These are phyloP conservation scores for Tuber melanosporum DNA, from an alignment of 495 filamentous ascomycete genomes.

Conservation along the genomic window DNA sequence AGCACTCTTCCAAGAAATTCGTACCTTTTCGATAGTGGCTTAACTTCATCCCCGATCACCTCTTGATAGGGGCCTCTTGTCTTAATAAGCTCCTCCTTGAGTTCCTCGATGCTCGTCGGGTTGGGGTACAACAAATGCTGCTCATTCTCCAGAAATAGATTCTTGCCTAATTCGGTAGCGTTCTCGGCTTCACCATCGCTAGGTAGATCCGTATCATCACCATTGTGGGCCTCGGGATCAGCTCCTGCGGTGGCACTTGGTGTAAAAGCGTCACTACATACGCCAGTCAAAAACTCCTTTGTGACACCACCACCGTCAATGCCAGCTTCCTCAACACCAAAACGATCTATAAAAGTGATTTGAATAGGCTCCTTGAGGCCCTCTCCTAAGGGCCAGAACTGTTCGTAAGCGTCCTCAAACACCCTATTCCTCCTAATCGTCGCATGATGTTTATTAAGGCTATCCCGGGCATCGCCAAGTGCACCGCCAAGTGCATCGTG, in stretches of 20 bases:
- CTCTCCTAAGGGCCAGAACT: constrained; percentile 76
- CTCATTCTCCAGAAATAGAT: constrained; percentile 77
- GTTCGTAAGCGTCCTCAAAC: constrained; percentile 77
- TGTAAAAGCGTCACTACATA: constrained; percentile 80
- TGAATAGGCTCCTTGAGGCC: constrained; percentile 94
- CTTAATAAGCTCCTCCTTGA: constrained; percentile 53
- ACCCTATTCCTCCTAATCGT: constrained; percentile 71
- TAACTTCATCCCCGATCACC: constrained; percentile 48
- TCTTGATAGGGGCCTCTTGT: constrained; percentile 51
- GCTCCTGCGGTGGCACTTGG: constrained; percentile 46
- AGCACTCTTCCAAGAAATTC: constrained; percentile 90
- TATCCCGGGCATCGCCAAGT: constrained; percentile 32
- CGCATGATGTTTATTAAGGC: constrained; percentile 67
- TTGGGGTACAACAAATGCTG: constrained; percentile 89
- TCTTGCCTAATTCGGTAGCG: constrained; percentile 27
- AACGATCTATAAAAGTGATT: constrained; percentile 93
- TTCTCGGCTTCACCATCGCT: constrained; percentile 9
- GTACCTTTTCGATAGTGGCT: constrained; percentile 64
- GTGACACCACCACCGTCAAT: constrained; percentile 97
- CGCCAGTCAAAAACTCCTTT: constrained; percentile 91
- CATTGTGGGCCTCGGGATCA: constrained; percentile 5
- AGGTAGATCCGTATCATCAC: background rate
- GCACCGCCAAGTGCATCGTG: constrained; percentile 16
- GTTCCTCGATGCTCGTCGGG: constrained; percentile 68
- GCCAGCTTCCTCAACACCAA: constrained; percentile 77